Evolutionary conservation across 345 rosid species (phyloP).

Genomic region (Eucalyptus tenuipes): DNA sequence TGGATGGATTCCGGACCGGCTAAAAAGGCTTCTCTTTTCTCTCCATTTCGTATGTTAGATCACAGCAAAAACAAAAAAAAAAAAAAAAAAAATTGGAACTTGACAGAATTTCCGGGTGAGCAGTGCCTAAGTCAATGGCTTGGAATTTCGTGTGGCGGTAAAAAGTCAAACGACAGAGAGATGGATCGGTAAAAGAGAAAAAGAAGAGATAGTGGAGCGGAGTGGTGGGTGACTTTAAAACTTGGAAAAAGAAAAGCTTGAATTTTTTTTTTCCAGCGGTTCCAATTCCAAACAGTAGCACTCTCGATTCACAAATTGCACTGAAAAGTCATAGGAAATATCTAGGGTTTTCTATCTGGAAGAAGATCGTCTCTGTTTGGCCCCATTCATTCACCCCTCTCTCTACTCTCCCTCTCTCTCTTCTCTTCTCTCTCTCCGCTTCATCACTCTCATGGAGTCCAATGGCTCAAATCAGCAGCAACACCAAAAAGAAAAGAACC

Average conservation of each 20-base stretch:
- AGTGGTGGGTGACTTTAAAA: not conserved
- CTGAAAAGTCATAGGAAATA: not conserved
- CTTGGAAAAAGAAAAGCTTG: not conserved
- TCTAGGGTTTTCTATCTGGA: not conserved
- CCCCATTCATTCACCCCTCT: not conserved
- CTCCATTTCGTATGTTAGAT: not conserved
- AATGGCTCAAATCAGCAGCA: slow-evolving; percentile 15
- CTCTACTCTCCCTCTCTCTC: not conserved
- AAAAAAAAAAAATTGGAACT: not conserved
- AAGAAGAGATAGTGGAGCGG: not conserved
- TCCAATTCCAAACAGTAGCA: not conserved
- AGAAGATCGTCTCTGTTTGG: not conserved
- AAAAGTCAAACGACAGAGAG: not conserved
- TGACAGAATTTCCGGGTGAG: not conserved
- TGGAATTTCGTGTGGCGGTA: not conserved
- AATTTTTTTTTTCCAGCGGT: not conserved
- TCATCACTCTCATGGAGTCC: slow-evolving; percentile 32
- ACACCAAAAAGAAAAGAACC: slow-evolving; percentile 20
- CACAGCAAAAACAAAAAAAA: no score
- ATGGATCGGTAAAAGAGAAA: not conserved
- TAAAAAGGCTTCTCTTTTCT: not conserved
- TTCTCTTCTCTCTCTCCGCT: not conserved
- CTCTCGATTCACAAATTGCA: not conserved
- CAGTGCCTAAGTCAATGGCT: not conserved
- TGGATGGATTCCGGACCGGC: not conserved